Percentiles rank a stretch among this genome's conserved stretches.
Evolutionary conservation across 1,139 yeast species (phyloP).

Genomic region (Zygosaccharomyces sapae): DNA sequence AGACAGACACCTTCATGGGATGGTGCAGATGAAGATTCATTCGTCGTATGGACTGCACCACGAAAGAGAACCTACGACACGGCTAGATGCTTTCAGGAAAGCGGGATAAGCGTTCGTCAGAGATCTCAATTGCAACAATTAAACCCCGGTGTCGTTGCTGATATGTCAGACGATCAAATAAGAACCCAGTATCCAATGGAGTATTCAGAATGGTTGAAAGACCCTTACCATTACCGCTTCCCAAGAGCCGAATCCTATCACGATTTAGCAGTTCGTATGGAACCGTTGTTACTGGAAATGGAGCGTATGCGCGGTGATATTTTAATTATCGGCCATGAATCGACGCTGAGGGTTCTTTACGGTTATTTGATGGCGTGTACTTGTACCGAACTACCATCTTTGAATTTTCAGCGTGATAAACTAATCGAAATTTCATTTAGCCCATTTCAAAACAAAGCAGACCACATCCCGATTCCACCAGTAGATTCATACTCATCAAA

Average conservation of each 20-base stretch:
- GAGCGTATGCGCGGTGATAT: constrained; percentile 88
- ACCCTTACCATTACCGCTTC: constrained; percentile 90
- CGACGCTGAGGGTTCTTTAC: constrained; percentile 79
- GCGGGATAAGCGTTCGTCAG: constrained; percentile 60
- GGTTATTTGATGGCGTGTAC: constrained; percentile 94
- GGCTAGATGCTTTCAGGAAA: constrained; percentile 59
- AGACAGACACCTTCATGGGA: constrained; percentile 36
- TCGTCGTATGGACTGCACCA: constrained; percentile 90
- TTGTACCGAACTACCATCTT: constrained; percentile 75
- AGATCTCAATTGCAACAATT: constrained; percentile 81
- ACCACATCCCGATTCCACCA: constrained; percentile 42
- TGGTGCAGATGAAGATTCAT: constrained; percentile 39
- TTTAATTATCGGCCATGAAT: constrained; percentile 87
- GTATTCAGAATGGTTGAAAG: constrained; percentile 57
- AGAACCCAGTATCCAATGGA: constrained; percentile 61
- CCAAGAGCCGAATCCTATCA: constrained; percentile 94
- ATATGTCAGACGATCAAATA: constrained; percentile 58
- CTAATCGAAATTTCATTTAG: constrained; percentile 83
- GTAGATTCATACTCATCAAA: constrained; percentile 6
- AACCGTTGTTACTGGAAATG: constrained; percentile 87
- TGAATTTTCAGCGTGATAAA: constrained; percentile 75
- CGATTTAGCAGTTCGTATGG: constrained; percentile 90
- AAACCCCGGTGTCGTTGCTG: constrained; percentile 87
- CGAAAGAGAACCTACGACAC: constrained; percentile 82
- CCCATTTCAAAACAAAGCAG: constrained; percentile 77